phyloP scores from a whole-genome alignment of 1,284 basidiomycete species.

The Cryptococcus sp. region DNA sequence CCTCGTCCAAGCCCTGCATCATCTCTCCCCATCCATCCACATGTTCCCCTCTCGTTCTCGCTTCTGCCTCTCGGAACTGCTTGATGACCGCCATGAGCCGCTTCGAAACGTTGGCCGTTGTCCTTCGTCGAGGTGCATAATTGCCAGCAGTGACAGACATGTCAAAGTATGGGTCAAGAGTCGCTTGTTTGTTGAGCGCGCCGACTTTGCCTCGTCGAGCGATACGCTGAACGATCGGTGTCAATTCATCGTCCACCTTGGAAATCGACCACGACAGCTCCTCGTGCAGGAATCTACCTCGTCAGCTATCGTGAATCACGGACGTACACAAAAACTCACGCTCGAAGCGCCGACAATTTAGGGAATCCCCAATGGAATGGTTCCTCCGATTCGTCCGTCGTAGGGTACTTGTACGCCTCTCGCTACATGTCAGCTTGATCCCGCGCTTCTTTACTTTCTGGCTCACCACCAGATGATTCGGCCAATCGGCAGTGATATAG shows the following conservation, averaged over 20 bases:
- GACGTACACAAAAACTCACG: slow-evolving; percentile 51
- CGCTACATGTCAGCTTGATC: slow-evolving; percentile 51
- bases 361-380: slow-evolving; percentile 96
- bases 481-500: slow-evolving; percentile 76
- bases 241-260: slow-evolving; percentile 86
- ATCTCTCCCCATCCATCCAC: slow-evolving; percentile 38
- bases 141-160: slow-evolving; percentile 51
- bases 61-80: slow-evolving; percentile 62
- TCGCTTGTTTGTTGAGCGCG: slow-evolving; percentile 56
- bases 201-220: slow-evolving; percentile 70
- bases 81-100: slow-evolving; percentile 84
- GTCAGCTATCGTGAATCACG: slow-evolving; percentile 1
- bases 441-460: too few species aligned
- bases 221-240: slow-evolving; percentile 90
- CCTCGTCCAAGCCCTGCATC: slow-evolving; percentile 40
- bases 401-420: slow-evolving; percentile 87
- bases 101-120: slow-evolving; percentile 71
- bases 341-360: slow-evolving; percentile 81
- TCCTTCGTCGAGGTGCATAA: slow-evolving; percentile 67
- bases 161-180: slow-evolving; percentile 55
- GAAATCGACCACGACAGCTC: slow-evolving; percentile 79
- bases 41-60: slow-evolving; percentile 21
- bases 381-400: slow-evolving; percentile 84
- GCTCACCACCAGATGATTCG: slow-evolving; percentile 77
- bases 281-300: slow-evolving; percentile 66